Percentiles rank a stretch among this genome's conserved stretches.
These are phyloP conservation scores for Fusarium penzigii DNA, from an alignment of 2,329 filamentous ascomycete genomes.

Conservation along the genomic window DNA sequence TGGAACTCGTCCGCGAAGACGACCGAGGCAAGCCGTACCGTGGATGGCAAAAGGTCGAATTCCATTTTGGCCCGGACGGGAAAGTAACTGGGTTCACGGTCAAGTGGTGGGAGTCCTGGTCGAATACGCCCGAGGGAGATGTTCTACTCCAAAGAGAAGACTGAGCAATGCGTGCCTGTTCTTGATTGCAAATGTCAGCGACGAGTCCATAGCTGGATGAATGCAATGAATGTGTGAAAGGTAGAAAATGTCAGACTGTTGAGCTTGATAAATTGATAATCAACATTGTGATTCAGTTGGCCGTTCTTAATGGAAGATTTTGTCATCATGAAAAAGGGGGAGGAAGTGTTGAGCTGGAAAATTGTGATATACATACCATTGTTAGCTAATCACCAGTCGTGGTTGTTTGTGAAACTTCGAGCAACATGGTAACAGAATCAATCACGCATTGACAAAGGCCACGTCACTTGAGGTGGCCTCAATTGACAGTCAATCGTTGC, in stretches of 20 bases:
- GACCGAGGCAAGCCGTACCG: neutral
- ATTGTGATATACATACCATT: neutral
- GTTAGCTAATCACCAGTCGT: neutral
- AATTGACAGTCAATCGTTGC: conserved; percentile 3
- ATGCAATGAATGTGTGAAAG: conserved; percentile 4
- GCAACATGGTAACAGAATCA: neutral
- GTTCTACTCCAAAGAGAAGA: neutral
- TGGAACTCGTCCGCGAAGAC: conserved; percentile 20
- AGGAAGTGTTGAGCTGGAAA: conserved; percentile 4
- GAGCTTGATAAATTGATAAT: conserved; percentile 62
- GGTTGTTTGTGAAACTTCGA: no score
- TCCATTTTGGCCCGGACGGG: neutral
- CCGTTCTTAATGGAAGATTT: conserved; percentile 62
- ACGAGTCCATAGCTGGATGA: conserved; percentile 5
- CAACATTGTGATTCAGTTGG: conserved; percentile 65
- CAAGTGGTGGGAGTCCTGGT: neutral
- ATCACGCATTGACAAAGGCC: neutral
- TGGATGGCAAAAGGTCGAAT: neutral
- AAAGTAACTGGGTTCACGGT: neutral
- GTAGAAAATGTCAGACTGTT: conserved; percentile 56
- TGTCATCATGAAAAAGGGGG: conserved; percentile 51
- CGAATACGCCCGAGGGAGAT: neutral
- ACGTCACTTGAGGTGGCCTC: conserved; percentile 8
- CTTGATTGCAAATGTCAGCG: conserved; percentile 27
- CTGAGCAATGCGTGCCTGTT: neutral